Percentiles rank a stretch among this genome's conserved stretches.
Evolutionary conservation across 225 moss, liverwort and hornwort genomes (phyloP).

Genomic region (Anthoceros angustus): DNA sequence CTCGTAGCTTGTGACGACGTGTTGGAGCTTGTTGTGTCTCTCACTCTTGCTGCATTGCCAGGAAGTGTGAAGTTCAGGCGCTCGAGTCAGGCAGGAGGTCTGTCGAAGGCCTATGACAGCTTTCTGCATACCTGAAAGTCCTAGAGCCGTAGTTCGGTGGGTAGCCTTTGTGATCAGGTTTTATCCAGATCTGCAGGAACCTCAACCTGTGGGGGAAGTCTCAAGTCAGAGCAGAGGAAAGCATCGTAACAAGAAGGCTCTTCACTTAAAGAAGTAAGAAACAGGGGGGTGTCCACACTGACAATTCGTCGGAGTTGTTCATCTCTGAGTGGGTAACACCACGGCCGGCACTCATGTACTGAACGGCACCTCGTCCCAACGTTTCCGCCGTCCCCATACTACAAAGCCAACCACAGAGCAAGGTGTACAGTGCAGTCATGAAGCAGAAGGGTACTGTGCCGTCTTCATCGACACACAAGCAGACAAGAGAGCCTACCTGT

Average conservation of each 20-base stretch:
- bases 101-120: conserved; percentile 4
- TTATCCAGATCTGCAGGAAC: conserved; percentile 88
- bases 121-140: conserved; percentile 37
- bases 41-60: conserved; percentile 40
- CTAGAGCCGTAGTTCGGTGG: conserved; percentile 85
- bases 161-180: conserved; percentile 44
- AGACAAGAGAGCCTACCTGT: conserved; percentile 29
- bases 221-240: not conserved
- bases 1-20: conserved; percentile 54
- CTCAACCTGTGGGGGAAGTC: conserved; percentile 30
- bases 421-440: not conserved
- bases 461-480: not conserved
- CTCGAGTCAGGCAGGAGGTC: not conserved
- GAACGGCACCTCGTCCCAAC: conserved; percentile 59
- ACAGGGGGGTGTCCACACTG: not conserved
- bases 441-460: no score
- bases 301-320: conserved; percentile 55
- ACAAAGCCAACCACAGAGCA: not conserved
- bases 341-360: conserved; percentile 87
- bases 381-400: conserved; percentile 82
- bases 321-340: conserved; percentile 84
- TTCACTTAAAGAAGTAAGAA: not conserved
- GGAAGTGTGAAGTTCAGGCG: not conserved
- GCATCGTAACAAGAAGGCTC: not conserved
- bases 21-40: conserved; percentile 63